Percentiles rank a stretch among this genome's conserved stretches.
phyloP scores from a whole-genome alignment of 129 eudicot species.

The Arctium lappa region DNA sequence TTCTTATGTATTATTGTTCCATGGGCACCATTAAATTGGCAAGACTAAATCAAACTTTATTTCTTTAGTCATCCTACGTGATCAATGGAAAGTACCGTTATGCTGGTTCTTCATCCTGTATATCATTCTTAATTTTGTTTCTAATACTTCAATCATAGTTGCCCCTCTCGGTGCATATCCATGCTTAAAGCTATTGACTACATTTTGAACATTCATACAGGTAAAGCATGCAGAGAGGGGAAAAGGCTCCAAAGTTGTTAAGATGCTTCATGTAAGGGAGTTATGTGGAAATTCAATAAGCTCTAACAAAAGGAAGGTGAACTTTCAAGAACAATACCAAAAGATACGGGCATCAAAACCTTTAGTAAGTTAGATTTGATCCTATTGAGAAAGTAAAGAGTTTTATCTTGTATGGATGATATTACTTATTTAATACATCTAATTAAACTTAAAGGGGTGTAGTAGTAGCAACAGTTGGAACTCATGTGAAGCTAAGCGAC shows the following conservation, averaged over 20 bases:
- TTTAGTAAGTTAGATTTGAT: conserved; percentile 32
- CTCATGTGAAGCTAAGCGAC: background rate
- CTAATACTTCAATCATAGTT: background rate
- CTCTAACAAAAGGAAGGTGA: conserved; percentile 43
- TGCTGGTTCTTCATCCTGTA: background rate
- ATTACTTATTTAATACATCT: background rate
- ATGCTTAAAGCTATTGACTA: conserved; percentile 7
- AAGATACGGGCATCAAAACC: conserved; percentile 64
- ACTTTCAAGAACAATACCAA: conserved; percentile 57
- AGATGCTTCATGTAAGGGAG: conserved; percentile 68
- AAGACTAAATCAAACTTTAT: background rate
- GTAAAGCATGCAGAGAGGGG: background rate
- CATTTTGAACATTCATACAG: conserved; percentile 21
- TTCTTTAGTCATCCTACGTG: background rate
- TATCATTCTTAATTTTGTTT: background rate
- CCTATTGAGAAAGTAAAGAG: background rate
- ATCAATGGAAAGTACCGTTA: background rate
- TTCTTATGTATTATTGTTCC: background rate
- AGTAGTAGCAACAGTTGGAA: background rate
- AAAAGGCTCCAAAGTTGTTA: conserved; percentile 25
- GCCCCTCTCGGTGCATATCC: background rate
- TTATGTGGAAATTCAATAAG: conserved; percentile 52
- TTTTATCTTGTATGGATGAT: background rate
- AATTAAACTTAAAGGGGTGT: background rate
- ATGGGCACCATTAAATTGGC: background rate